Conservation (phyloP, 139 green algal species). For the Chlorella sp. region DNA sequence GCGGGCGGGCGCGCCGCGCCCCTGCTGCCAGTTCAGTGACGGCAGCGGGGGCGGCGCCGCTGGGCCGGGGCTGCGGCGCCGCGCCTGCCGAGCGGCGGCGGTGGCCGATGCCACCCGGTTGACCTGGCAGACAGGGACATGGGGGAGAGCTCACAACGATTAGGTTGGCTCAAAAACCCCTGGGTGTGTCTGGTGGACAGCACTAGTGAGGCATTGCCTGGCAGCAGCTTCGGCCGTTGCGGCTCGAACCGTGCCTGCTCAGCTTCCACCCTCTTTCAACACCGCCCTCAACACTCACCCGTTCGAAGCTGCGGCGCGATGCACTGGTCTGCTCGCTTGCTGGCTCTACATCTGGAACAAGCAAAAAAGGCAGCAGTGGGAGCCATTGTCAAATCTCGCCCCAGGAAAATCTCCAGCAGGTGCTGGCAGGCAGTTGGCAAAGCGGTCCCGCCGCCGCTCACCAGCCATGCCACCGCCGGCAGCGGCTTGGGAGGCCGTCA, state of each 20-base stretch:
- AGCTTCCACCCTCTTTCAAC: too few relatives aligned
- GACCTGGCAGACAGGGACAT: background rate
- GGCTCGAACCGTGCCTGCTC: too few relatives aligned
- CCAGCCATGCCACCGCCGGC: background rate
- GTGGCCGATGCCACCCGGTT: constrained; percentile 9
- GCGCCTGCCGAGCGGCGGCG: background rate
- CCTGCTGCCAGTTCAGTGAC: background rate
- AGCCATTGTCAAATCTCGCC: too few relatives aligned
- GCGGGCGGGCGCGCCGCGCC: background rate
- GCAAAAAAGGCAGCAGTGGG: background rate
- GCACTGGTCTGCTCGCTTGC: background rate
- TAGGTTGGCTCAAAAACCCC: too few relatives aligned
- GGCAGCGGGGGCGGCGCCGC: background rate
- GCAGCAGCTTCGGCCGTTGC: too few relatives aligned
- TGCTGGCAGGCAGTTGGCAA: too few relatives aligned
- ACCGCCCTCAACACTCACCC: too few relatives aligned
- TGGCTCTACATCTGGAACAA: background rate
- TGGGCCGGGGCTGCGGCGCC: background rate
- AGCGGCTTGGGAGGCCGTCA: background rate
- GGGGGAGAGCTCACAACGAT: too few relatives aligned
- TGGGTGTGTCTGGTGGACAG: too few relatives aligned
- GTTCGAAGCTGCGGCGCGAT: constrained; percentile 7
- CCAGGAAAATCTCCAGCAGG: too few relatives aligned
- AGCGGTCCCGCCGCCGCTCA: background rate
- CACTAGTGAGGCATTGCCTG: too few relatives aligned